These are phyloP conservation scores for Cystobasidium slooffiae DNA, from an alignment of 1,284 basidiomycete genomes.

Conservation along the genomic window DNA sequence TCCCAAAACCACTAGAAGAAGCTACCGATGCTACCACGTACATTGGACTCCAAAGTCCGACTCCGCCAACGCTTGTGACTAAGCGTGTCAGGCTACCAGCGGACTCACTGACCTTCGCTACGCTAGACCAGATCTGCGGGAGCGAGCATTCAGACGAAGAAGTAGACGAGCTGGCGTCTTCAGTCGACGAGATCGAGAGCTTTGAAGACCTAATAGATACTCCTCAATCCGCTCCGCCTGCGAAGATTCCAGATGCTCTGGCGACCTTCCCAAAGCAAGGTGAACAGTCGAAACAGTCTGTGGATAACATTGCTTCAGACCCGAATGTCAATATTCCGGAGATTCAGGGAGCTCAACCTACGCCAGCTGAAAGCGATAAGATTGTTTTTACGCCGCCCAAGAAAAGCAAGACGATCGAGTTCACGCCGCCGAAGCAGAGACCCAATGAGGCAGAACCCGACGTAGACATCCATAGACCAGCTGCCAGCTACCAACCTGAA, in stretches of 20 bases:
- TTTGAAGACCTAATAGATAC: neutral
- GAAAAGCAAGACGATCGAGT: too few relatives aligned
- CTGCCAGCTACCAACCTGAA: too few relatives aligned
- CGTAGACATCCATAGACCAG: too few relatives aligned
- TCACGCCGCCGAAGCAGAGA: too few relatives aligned
- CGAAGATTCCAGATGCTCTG: too few relatives aligned
- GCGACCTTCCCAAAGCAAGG: neutral
- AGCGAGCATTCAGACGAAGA: neutral
- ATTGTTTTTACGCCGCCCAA: neutral
- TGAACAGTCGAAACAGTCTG: neutral
- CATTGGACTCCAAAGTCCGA: too few relatives aligned
- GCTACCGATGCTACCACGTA: too few relatives aligned
- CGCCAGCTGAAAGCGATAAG: neutral
- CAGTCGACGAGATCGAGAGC: constrained; percentile 4
- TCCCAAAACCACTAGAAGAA: too few relatives aligned
- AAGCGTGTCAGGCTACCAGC: neutral
- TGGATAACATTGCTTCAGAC: neutral
- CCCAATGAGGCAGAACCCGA: too few relatives aligned
- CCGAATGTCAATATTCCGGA: neutral
- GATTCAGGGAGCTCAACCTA: neutral
- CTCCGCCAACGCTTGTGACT: too few relatives aligned
- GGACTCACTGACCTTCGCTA: neutral
- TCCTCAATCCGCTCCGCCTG: too few relatives aligned
- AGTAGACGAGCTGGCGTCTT: constrained; percentile 25
- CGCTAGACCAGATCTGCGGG: neutral